Evolutionary conservation across 2,329 filamentous ascomycete species (phyloP), one percentile per base, ranked within the genome.

Genomic region (Sclerotinia sclerotiorum): DNA sequence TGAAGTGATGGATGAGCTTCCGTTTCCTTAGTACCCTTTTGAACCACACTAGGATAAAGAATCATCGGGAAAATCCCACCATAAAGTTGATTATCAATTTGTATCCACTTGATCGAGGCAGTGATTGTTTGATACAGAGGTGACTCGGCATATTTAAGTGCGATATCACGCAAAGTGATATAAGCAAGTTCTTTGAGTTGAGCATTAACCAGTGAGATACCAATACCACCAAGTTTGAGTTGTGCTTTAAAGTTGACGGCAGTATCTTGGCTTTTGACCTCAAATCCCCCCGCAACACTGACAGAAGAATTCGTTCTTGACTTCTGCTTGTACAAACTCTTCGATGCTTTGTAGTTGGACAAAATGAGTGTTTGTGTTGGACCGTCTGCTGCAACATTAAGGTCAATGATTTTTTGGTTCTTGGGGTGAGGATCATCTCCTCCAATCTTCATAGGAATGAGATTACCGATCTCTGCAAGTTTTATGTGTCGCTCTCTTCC

Each of bases 1-100:
- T 97, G 94, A 77, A 99, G 87, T 66, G 96, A 98, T 0, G 95
- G 95, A 80, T 98, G 95, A 0, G 94, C 90, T 72, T 98, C 95
- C 77, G 97, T 95, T 79, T 99, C 95, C 76, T 95, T 48, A 2
- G 93, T 93, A 72, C 93, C 95, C 84, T 98, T 98, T 0, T 95
- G 94, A 21, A 99, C 95, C 13, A 99, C 95, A 80, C 94, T 97
- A 7, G 95, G 95, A 78, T 99, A 99, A 68, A 99, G 84, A 42
- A 99, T 88, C 81, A 99, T 97, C 0, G 95, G 95, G 84, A 99
- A 99, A 74, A 99, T 94, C 35, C 96, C 95, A 39, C 96, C 96
- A 76, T 99, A 99, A 19, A 99, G 87, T 79, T 99, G 95, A 75
- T 99, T 99, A 80, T 99, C 95, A 74, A 99, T 92, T 79, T 99